Evolutionary conservation across 176 grass and related monocot genomes (phyloP).

Genomic region (Paspalum notatum): DNA sequence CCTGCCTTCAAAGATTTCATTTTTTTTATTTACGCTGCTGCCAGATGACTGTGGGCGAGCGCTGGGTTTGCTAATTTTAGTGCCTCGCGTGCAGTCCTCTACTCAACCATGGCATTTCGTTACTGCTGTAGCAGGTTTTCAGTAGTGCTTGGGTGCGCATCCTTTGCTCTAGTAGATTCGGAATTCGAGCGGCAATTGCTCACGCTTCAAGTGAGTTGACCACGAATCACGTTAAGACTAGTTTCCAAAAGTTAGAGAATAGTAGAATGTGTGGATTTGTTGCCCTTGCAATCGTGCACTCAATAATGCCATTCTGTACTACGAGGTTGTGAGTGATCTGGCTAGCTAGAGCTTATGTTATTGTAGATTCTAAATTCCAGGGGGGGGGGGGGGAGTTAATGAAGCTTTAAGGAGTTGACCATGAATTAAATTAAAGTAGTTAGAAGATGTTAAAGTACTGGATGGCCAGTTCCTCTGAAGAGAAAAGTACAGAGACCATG

Average conservation of each 20-base stretch:
- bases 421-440: slow-evolving; percentile 6
- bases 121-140: background rate
- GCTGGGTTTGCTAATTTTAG: slow-evolving; percentile 30
- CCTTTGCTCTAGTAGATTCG: slow-evolving; percentile 45
- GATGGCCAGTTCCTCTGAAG: background rate
- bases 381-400: background rate
- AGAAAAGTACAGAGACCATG: background rate
- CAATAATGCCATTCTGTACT: background rate
- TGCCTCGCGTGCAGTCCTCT: background rate
- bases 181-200: background rate
- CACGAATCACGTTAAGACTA: background rate
- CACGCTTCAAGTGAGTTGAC: slow-evolving; percentile 36
- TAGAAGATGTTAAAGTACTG: background rate
- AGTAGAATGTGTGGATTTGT: background rate
- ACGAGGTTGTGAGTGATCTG: background rate
- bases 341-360: background rate
- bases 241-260: background rate
- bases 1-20: background rate
- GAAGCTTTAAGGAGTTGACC: background rate
- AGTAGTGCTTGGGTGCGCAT: slow-evolving; percentile 4
- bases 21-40: slow-evolving; percentile 21
- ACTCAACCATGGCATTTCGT: slow-evolving; percentile 30
- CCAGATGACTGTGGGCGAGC: background rate
- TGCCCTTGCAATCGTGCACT: background rate
- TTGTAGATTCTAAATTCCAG: background rate